Evolutionary conservation across 1,284 basidiomycete genomes (phyloP).

Genomic region (Pyrrhoderma noxium): DNA sequence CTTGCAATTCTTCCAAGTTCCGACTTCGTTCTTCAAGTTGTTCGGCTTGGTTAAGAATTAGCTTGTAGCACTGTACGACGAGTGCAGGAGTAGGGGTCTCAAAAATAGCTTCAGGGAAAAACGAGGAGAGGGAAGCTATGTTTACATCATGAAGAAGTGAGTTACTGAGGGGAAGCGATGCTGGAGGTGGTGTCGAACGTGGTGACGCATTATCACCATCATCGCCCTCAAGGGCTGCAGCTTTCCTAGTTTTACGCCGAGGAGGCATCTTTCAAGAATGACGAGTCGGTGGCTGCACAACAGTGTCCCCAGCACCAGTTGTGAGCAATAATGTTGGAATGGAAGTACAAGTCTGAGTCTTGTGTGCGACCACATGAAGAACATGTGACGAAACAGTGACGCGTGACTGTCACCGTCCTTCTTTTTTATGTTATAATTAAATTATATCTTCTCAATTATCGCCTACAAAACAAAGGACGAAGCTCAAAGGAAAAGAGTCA

Average conservation of each 20-base stretch:
- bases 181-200: constrained; percentile 21
- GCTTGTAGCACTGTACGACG: constrained; percentile 52
- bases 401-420: no score
- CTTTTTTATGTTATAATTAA: no score
- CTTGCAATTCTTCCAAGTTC: constrained; percentile 58
- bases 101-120: constrained; percentile 49
- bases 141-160: constrained; percentile 49
- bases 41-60: constrained; percentile 47
- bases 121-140: constrained; percentile 43
- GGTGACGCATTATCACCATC: constrained; percentile 29
- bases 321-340: no score
- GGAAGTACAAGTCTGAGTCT: no score
- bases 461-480: no score
- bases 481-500: no score
- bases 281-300: no score
- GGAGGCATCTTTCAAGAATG: constrained; percentile 8
- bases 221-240: constrained; percentile 1
- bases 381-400: no score
- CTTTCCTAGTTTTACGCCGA: constrained; percentile 12
- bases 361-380: no score
- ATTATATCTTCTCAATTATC: no score
- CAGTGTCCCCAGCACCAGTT: no score
- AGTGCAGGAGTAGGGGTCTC: constrained; percentile 48
- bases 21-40: constrained; percentile 47
- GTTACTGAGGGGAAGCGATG: constrained; percentile 29